A percentile compares a stretch with the other conserved stretches of the same genome.
Evolutionary conservation across 371 early-diverging fungal genomes (phyloP).

Genomic region (Syncephalastrum racemosum): DNA sequence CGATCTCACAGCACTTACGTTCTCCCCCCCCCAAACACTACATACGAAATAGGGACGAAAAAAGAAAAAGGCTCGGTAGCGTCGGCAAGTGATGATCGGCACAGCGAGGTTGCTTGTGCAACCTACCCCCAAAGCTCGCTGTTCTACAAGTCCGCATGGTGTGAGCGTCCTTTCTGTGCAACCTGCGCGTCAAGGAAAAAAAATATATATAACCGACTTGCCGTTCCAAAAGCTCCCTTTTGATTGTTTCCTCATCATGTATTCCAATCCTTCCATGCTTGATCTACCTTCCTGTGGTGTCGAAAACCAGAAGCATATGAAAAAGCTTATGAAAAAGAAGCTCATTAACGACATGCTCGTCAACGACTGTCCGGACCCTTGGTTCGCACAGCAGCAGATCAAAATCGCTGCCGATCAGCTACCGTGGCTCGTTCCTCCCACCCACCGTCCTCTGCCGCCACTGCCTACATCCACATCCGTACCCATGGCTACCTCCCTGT

Average conservation of each 20-base stretch:
- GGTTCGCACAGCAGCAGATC: constrained; percentile 10
- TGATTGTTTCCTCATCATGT: constrained; percentile 10
- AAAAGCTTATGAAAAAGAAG: constrained; percentile 17
- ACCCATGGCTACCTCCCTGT: not conserved
- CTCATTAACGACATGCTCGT: constrained; percentile 16
- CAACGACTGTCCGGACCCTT: constrained; percentile 18
- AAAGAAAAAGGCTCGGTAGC: too few species aligned
- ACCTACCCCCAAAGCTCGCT: too few species aligned
- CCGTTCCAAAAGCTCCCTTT: not conserved
- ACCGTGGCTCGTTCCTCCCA: constrained; percentile 9
- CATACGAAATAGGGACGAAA: too few species aligned
- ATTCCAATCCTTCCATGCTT: constrained; percentile 15
- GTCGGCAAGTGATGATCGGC: too few species aligned
- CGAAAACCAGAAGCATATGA: not conserved
- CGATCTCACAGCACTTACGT: too few species aligned
- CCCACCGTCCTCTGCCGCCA: not conserved
- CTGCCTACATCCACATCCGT: constrained; percentile 3
- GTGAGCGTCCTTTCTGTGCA: too few species aligned
- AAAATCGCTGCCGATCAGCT: constrained; percentile 10
- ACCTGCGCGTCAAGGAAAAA: too few species aligned
- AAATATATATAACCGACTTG: not conserved
- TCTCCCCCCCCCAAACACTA: too few species aligned
- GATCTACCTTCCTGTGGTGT: constrained; percentile 12
- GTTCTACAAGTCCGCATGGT: too few species aligned
- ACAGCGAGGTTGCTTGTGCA: too few species aligned